Percentiles rank a stretch among this genome's conserved stretches.
These are phyloP conservation scores for Pleodorina starrii DNA, from an alignment of 139 green algal genomes.

Conservation along the genomic window DNA sequence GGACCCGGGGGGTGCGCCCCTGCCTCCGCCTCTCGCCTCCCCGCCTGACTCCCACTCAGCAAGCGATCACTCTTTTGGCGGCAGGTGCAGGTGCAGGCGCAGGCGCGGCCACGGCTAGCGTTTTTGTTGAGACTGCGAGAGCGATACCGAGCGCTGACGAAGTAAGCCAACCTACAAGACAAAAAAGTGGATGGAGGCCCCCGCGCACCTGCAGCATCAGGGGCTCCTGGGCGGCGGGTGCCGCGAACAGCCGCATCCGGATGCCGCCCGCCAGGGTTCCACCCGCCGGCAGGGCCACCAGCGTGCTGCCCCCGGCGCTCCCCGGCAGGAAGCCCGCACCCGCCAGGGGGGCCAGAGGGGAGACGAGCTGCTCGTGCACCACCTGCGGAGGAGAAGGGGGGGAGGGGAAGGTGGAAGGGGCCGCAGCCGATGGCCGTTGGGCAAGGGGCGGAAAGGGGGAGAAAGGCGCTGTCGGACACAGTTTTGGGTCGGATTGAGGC, in stretches of 20 bases:
- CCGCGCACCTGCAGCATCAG: conserved; percentile 36
- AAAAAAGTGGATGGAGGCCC: not conserved
- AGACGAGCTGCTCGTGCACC: conserved; percentile 10
- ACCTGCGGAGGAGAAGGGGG: not conserved
- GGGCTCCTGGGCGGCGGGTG: not conserved
- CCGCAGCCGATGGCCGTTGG: too few species aligned
- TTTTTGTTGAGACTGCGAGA: too few species aligned
- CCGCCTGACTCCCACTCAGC: too few species aligned
- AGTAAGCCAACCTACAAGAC: too few species aligned
- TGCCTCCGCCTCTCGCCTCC: too few species aligned
- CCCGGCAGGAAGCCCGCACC: conserved; percentile 41
- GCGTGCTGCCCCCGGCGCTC: not conserved
- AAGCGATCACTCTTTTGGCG: too few species aligned
- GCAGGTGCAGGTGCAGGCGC: too few species aligned
- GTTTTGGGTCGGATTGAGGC: too few species aligned
- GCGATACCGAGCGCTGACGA: too few species aligned
- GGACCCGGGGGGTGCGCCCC: too few species aligned
- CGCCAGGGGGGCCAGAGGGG: not conserved
- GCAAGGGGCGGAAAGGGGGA: not conserved
- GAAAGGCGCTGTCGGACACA: too few species aligned
- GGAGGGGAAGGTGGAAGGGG: not conserved
- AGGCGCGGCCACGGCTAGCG: too few species aligned
- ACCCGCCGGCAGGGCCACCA: conserved; percentile 34
- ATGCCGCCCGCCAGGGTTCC: conserved; percentile 3
- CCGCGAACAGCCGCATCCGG: conserved; percentile 35